Conservation (phyloP, 2,329 filamentous ascomycete species). For the Dothidotthia symphoricarpi region DNA sequence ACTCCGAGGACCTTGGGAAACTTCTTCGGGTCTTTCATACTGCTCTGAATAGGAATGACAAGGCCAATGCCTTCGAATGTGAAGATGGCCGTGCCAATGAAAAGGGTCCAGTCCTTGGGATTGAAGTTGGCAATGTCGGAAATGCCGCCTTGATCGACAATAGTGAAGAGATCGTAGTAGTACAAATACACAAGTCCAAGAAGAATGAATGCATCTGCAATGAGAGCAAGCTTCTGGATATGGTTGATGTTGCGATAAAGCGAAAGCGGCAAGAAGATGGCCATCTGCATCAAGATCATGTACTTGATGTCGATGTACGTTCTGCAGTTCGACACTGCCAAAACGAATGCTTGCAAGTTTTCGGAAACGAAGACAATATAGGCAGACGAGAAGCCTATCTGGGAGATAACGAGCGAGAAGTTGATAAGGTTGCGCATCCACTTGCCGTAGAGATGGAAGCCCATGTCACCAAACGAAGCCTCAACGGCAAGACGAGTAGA, state of each 20-base stretch:
- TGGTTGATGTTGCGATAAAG: conserved; percentile 96
- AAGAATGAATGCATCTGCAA: conserved; percentile 92
- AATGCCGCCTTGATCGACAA: conserved; percentile 68
- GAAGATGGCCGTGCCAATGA: conserved; percentile 98
- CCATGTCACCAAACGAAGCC: conserved; percentile 97
- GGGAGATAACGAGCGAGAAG: conserved; percentile 87
- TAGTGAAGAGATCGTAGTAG: conserved; percentile 88
- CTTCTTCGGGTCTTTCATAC: conserved; percentile 86
- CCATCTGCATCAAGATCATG: conserved; percentile 90
- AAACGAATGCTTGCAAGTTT: conserved; percentile 90
- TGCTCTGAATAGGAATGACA: conserved; percentile 97
- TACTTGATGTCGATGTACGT: conserved; percentile 81
- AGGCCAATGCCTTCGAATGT: conserved; percentile 97
- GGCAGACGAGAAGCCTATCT: conserved; percentile 90
- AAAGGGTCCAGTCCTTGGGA: conserved; percentile 86
- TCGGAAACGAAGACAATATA: conserved; percentile 97
- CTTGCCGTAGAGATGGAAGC: conserved; percentile 83
- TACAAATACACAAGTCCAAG: conserved; percentile 90
- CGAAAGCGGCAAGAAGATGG: conserved; percentile 92
- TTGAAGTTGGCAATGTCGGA: conserved; percentile 92
- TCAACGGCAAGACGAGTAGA: conserved; percentile 80
- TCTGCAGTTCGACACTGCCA: conserved; percentile 85
- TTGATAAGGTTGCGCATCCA: conserved; percentile 89
- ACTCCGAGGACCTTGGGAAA: conserved; percentile 84
- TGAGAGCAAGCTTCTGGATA: conserved; percentile 87